Evolutionary conservation across 108 stramenopile species (phyloP), one percentile per base, ranked within the genome.

Genomic region (Pseudonitzschia pungens): DNA sequence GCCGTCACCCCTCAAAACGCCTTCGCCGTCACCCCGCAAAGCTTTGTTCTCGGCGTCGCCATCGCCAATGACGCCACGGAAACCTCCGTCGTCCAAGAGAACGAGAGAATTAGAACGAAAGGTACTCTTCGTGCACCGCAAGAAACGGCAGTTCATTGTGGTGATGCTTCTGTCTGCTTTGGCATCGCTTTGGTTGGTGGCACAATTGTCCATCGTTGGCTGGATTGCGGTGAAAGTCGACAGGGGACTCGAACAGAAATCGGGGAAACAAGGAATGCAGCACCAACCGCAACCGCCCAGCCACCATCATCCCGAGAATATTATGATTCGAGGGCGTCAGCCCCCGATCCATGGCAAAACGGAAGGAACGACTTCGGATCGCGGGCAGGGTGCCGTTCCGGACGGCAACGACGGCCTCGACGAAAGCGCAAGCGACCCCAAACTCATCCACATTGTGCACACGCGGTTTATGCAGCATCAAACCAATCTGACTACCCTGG

Each of bases 391-490:
- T 0, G 26, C 0, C 56, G n/a, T 0, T 5, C 10, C 56, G 18
- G 10, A 18, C 45, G 11, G 42, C 42, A 43, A 43, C 42, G 11
- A 43, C 42, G 18, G 14, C 45, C 45, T 2, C 22, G 56, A 57
- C 20, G 29, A 48, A 48, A 10, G 1, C 16, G 54, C 11, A 10
- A 10, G 6, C n/a, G 40, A 62, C 29, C 40, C 60, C 14, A 9
- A 42, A 33, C 32, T 89, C 0, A 78, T 93, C 20, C 93, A 91
- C 68, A 84, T 91, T 66, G 77, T 94, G 24, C 83, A 83, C 54
- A 91, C 93, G 28, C 77, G 93, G 33, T 94, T 94, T 66, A 91
- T 91, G 90, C 93, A 94, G 77, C 84, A 88, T 60, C 90, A 94
- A 54, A 77, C 80, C 14, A 20, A 45, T 53, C 64, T 94, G 15